These are phyloP conservation scores for Mortierella alpina DNA, from an alignment of 192 early-diverging fungal species.

Conservation along the genomic window DNA sequence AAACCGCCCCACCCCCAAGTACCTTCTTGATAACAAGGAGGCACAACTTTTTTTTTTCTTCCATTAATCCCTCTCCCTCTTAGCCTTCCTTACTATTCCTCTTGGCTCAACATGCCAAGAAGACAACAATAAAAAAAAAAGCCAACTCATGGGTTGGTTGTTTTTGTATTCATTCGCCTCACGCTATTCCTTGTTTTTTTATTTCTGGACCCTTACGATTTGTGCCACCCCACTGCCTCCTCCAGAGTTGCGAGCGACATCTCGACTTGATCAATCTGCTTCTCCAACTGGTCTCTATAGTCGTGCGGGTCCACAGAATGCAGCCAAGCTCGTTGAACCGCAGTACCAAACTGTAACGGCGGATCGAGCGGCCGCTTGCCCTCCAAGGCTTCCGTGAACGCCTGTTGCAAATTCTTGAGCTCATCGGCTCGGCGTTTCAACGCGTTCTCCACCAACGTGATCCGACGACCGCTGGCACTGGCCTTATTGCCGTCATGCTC, in stretches of 20 bases:
- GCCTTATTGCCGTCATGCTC: not conserved
- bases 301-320: constrained; percentile 7
- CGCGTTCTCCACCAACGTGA: constrained; percentile 3
- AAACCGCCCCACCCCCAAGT: too few species aligned
- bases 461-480: not conserved
- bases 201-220: too few species aligned
- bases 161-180: not conserved
- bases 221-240: not conserved
- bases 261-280: constrained; percentile 6
- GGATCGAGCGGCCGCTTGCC: constrained; percentile 24
- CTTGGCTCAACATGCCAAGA: not conserved
- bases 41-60: too few species aligned
- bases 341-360: not conserved
- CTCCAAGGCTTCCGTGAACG: constrained; percentile 1
- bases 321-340: constrained; percentile 16
- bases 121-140: not conserved
- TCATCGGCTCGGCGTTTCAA: not conserved
- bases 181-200: not conserved
- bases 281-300: constrained; percentile 7
- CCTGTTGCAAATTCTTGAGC: not conserved
- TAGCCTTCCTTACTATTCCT: too few species aligned
- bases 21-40: too few species aligned
- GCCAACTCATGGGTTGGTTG: not conserved
- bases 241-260: constrained; percentile 3
- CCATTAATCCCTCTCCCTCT: too few species aligned